Base-by-base conservation (phyloP, 306 rosid species). In the Gleditsia sinensis region DNA sequence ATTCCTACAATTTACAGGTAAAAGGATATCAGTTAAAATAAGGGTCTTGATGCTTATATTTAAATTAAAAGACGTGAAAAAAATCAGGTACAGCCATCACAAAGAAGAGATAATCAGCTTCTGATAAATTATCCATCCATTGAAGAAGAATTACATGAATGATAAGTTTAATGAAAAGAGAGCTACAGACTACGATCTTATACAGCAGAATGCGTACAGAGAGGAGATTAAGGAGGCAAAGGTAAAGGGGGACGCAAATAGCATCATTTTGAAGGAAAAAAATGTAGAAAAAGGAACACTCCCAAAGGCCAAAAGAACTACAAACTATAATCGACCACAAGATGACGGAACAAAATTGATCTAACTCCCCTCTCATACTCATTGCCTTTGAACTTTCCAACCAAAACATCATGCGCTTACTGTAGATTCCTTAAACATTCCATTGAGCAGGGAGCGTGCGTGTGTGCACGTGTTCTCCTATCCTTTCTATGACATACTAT, bases 1-100 rank as follows among this genome's bases (percentile, higher is more conserved):
- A 20, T 20, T 65, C 82, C 77, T 70, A 62, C 37, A 78, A 63
- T 9, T 28, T 28, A 23, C 25, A 56, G 68, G 61, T 56, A 27
- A 32, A 21, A 20, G 16, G 21, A 10, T 20, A 20, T 69, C 51
- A 67, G 28, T 51, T 34, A 71, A 46, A 55, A 23, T 12, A 39
- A 25, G 30, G 55, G 67, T 4, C 17, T 16, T 65, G 48, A 30
- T 39, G 13, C 45, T 24, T 13, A 49, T 33, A 46, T 48, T 48
- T 48, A 60, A 57, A 28, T 34, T 37, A 39, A 9, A 62, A 23
- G 37, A 25, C 9, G 37, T 33, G n/a, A 51, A 67, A 37, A 20
- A 69, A 61, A 59, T 59, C 25, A 51, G 10, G 27, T 36, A 69
- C 33, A 34, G 13, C 17, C 65, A 59, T 77, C 63, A 59, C 45